Evolutionary conservation across 164 flowering plant species (phyloP), one percentile per base, ranked within the genome.

Genomic region (Magnolia changhungtana): DNA sequence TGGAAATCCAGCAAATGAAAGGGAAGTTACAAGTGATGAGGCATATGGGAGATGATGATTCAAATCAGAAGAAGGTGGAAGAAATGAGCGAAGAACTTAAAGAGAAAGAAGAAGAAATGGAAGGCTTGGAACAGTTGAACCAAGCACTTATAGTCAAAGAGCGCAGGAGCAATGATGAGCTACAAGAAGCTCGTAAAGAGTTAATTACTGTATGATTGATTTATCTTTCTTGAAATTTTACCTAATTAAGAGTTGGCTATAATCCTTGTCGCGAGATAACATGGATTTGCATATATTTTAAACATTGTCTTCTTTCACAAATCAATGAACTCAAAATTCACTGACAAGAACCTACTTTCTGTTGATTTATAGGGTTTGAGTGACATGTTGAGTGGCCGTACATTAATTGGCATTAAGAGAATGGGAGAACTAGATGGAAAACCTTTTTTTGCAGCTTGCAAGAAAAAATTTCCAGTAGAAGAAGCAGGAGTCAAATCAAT

Each of bases 11-110:
- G 83, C 87, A 83, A 6, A 29, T 89, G 83, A 91, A 75, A 79
- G 98, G 99, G 1, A 83, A 85, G 66, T 65, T 89, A 65, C 80
- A 86, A 71, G 90, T 94, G 10, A 87, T 90, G 93, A 81, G 83
- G 63, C 92, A 84, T 76, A 83, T 91, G 90, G 86, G 69, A 70
- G 89, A 86, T 51, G 92, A 80, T 31, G 88, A 92, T 69, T 1
- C 55, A 14, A 67, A 72, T 21, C 75, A 83, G 73, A 80, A 80
- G 73, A 87, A 85, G 80, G 78, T 89, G 80, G 81, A 80, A 29
- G 67, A 72, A 59, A 80, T 88, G 65, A 49, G 45, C 27, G 75
- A 84, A 58, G 85, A 83, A 1, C 75, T 91, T n/a, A 79, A 82
- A 63, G 93, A 88, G 24, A 92, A 90, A 77, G 85, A 85, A 73